These are phyloP conservation scores for Ailanthus altissimus DNA, from an alignment of 345 rosid genomes.

Conservation along the genomic window DNA sequence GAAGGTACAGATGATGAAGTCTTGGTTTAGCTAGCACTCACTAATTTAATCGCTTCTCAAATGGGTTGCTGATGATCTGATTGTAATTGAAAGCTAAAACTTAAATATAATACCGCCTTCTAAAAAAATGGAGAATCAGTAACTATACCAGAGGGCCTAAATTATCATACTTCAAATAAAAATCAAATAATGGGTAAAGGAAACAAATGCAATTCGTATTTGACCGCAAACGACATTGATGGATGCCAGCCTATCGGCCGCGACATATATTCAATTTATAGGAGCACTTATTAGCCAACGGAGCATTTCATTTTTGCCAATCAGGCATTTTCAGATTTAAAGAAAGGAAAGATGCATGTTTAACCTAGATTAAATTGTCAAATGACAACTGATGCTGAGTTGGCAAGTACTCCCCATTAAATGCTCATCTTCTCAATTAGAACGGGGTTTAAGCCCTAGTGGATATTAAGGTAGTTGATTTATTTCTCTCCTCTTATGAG, in stretches of 20 bases:
- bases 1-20: background rate
- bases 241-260: background rate
- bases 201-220: background rate
- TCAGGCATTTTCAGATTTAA: no score
- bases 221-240: background rate
- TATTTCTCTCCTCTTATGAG: no score
- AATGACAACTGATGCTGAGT: no score
- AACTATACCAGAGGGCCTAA: background rate
- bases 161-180: conserved; percentile 7
- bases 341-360: background rate
- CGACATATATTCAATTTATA: background rate
- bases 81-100: background rate
- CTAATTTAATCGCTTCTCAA: background rate
- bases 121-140: background rate
- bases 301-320: no score
- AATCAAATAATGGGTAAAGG: background rate
- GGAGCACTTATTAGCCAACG: background rate
- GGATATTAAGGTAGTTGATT: no score
- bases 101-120: no score
- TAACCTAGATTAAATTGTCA: no score
- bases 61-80: background rate
- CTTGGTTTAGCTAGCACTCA: background rate
- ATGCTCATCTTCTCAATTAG: no score
- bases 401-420: no score
- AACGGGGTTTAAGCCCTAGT: no score